Base-by-base conservation (phyloP, 1,284 basidiomycete genomes). In the Acaromyces ingoldii region DNA sequence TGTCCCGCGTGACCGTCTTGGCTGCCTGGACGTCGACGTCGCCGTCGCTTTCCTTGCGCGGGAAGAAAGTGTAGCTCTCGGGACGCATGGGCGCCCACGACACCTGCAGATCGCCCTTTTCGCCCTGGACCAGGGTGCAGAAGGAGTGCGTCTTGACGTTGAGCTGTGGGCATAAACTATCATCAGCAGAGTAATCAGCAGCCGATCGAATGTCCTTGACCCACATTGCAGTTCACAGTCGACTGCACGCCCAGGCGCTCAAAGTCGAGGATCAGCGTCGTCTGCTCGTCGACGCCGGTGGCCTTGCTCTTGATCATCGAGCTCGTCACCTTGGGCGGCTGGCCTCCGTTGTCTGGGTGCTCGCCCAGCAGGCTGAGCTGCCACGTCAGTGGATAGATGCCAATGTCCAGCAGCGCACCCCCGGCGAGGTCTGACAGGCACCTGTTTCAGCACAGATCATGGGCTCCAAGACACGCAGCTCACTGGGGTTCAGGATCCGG, bases 401-500 rank as follows among this genome's bases (percentile, higher is more conserved):
- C 79, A 4, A 80, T 52, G 74, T 92, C 91, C 37, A 93, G 81
- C 31, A 93, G 72, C 7, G 85, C 87, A 0, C 90, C 90, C 19
- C 91, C 90, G 22, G 87, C 91, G 4, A 92, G 80, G 17, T 78
- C 29, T 19, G n/a, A n/a, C n/a, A n/a, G n/a, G n/a, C n/a, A n/a
- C n/a, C n/a, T n/a, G n/a, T n/a, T n/a, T n/a, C n/a, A n/a, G n/a
- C n/a, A n/a, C n/a, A n/a, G n/a, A n/a, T n/a, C n/a, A n/a, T n/a
- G n/a, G n/a, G n/a, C n/a, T n/a, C n/a, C n/a, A n/a, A n/a, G n/a
- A n/a, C n/a, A n/a, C n/a, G n/a, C n/a, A n/a, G n/a, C n/a, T n/a
- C n/a, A n/a, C n/a, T n/a, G n/a, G 91, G 89, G 67, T 90, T 84
- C 60, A 89, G 77, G 61, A 92, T 86, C 31, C 89, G 79, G 77